Base-by-base conservation (phyloP, 164 flowering plant genomes). In the Stephania japonica region DNA sequence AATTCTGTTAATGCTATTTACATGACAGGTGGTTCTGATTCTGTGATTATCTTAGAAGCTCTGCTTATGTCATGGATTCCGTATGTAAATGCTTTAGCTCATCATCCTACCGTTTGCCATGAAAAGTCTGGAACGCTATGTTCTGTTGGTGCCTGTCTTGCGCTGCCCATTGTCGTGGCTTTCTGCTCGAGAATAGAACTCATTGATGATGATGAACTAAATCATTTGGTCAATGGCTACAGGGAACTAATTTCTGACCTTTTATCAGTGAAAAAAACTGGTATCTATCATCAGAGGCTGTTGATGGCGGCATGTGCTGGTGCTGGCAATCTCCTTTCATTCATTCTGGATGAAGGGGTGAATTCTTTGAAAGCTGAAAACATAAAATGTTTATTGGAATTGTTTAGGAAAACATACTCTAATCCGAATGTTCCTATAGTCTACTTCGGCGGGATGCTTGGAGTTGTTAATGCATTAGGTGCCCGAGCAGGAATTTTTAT, bases 381-480 rank as follows among this genome's bases (percentile, higher is more conserved):
- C 64, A 79, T 90, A 41, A 81, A 86, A 78, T 70, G 73, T 70
- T 81, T 93, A 67, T 82, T 93, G 68, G 87, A 81, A 61, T 75
- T 91, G 70, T 91, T 86, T 73, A 88, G 83, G 78, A 86, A 73
- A 78, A 76, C 87, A 68, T 93, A 92, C 80, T 83, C 89, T 18
- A 78, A 70, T 69, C 79, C 89, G 73, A 78, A 83, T 64, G 90
- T 91, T 77, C 89, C 92, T 42, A 65, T 78, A 59, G 72, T 89
- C 71, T 90, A 86, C 82, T 79, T 93, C 70, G 92, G 98, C 82
- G 98, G 91, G 32, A 89, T 96, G 97, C 87, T 96, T 83, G 99
- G 98, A 79, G 91, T 93, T 78, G 93, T 96, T 71, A 96, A 90
- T 85, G 83, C 88, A 70, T 76, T 96, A 70, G 98, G 97, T 68